Evolutionary conservation across 306 rosid species (phyloP).

Genomic region (Acacia acuminata): DNA sequence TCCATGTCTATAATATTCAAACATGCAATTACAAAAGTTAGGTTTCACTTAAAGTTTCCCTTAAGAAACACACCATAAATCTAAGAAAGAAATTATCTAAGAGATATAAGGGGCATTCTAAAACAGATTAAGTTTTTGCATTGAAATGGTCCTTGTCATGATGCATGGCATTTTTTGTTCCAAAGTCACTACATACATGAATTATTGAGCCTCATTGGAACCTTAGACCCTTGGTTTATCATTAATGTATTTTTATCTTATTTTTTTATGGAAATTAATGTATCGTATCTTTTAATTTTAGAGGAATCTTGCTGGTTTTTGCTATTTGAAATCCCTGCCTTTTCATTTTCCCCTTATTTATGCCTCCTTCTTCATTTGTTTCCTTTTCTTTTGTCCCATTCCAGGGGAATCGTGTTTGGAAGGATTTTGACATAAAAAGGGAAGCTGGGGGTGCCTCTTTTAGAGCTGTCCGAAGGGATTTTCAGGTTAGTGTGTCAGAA

Average conservation of each 20-base stretch:
- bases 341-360: not conserved
- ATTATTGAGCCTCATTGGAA: not conserved
- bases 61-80: not conserved
- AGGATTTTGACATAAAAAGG: constrained; percentile 69
- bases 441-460: constrained; percentile 60
- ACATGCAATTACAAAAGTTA: not conserved
- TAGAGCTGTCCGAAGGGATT: constrained; percentile 39
- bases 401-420: constrained; percentile 55
- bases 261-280: not conserved
- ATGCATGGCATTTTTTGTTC: not conserved
- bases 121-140: not conserved
- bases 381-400: not conserved
- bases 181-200: not conserved
- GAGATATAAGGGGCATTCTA: not conserved
- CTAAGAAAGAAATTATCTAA: not conserved
- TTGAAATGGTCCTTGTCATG: not conserved
- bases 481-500: constrained; percentile 52
- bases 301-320: not conserved
- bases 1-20: not conserved
- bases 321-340: not conserved
- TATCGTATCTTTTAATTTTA: not conserved
- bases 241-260: not conserved
- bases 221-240: not conserved
- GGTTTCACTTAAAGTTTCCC: not conserved
- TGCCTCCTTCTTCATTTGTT: not conserved